Evolutionary conservation across 768 basidiomycete genomes (phyloP).

Genomic region (Paxillus rubicundulus): DNA sequence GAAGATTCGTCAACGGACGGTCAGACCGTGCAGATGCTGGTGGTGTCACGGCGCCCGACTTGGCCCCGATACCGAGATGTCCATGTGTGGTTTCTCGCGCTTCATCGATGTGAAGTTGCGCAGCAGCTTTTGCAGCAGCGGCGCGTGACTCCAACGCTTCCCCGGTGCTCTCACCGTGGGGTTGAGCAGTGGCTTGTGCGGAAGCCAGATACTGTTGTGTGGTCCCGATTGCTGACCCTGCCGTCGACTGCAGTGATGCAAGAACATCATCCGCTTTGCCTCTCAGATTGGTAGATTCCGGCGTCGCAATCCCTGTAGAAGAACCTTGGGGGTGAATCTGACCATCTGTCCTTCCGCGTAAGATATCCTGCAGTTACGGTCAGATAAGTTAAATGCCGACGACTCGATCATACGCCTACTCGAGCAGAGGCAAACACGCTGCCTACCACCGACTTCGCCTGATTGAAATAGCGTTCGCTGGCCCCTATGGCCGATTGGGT

Average conservation of each 20-base stretch:
- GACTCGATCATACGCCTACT: background rate
- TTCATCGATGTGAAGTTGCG: conserved; percentile 32
- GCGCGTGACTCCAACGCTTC: conserved; percentile 31
- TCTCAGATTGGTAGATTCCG: conserved; percentile 30
- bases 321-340: conserved; percentile 15
- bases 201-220: conserved; percentile 31
- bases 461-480: conserved; percentile 50
- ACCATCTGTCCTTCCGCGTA: conserved; percentile 1
- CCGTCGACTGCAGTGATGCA: conserved; percentile 30
- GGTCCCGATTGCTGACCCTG: conserved; percentile 28
- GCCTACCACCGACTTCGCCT: conserved; percentile 49
- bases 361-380: background rate
- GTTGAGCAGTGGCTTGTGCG: conserved; percentile 19
- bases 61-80: conserved; percentile 12
- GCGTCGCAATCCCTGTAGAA: conserved; percentile 25
- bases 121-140: conserved; percentile 19
- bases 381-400: background rate
- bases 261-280: conserved; percentile 30
- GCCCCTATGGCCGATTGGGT: conserved; percentile 46
- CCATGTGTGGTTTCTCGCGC: conserved; percentile 20
- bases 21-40: conserved; percentile 1
- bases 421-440: conserved; percentile 32
- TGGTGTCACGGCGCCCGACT: conserved; percentile 8
- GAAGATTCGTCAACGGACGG: conserved; percentile 35
- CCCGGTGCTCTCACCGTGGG: conserved; percentile 26